Percentiles rank a stretch among this genome's conserved stretches.
Conservation (phyloP, 768 basidiomycete species). For the Trametes elegans region DNA sequence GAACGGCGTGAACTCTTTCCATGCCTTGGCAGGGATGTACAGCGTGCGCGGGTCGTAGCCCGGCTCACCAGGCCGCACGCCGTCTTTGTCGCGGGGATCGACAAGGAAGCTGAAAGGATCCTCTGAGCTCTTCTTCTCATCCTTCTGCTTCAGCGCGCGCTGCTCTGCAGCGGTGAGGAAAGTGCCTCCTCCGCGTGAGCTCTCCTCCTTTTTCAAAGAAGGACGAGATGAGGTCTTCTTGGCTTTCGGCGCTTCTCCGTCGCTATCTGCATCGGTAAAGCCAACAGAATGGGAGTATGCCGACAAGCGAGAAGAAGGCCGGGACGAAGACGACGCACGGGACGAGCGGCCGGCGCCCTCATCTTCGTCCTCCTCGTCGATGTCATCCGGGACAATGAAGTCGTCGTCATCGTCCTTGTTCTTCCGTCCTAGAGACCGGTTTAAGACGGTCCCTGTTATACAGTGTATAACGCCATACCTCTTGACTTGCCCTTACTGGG, state of each 20-base stretch:
- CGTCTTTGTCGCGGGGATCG: constrained; percentile 80
- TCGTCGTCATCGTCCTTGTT: constrained; percentile 62
- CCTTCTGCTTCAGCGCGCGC: constrained; percentile 71
- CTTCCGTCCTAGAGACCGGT: constrained; percentile 36
- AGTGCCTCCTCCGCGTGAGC: constrained; percentile 32
- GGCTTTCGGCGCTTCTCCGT: constrained; percentile 31
- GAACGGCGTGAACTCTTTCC: constrained; percentile 89
- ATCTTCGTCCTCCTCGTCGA: constrained; percentile 47
- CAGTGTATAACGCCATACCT: constrained; percentile 34
- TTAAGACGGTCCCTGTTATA: neutral
- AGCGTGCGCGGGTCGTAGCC: constrained; percentile 91
- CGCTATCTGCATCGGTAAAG: constrained; percentile 36
- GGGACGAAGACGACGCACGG: constrained; percentile 42
- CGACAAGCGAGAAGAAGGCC: constrained; percentile 34
- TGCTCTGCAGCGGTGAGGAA: constrained; percentile 87
- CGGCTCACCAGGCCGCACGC: constrained; percentile 70
- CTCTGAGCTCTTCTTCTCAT: constrained; percentile 78
- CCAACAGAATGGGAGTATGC: constrained; percentile 28
- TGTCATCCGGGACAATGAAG: constrained; percentile 69
- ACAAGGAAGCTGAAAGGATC: constrained; percentile 72
- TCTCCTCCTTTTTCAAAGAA: constrained; percentile 31
- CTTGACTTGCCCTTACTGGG: constrained; percentile 42
- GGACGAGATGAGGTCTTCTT: constrained; percentile 39
- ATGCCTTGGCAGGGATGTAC: constrained; percentile 70
- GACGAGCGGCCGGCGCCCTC: constrained; percentile 41